Evolutionary conservation across 306 rosid genomes (phyloP).

Genomic region (Ormosia emarginata): DNA sequence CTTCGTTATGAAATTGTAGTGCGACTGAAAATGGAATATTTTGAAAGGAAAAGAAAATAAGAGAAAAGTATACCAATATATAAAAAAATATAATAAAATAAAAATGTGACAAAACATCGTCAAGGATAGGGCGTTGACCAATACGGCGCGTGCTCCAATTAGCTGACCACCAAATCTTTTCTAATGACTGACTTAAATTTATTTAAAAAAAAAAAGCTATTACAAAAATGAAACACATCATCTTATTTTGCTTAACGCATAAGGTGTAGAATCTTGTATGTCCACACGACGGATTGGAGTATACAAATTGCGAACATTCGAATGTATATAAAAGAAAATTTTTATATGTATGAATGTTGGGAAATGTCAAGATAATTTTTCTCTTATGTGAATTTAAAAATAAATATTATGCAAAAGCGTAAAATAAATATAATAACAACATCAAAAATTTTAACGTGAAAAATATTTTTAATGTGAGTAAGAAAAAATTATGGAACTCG

Average conservation of each 20-base stretch:
- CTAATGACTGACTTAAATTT: neutral
- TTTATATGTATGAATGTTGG: no score
- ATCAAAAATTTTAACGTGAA: no score
- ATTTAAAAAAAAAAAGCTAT: no score
- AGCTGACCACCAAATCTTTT: constrained; percentile 3
- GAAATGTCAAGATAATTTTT: no score
- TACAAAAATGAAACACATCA: neutral
- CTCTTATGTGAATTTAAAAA: no score
- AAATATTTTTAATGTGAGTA: no score
- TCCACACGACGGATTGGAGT: neutral
- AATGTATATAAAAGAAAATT: neutral
- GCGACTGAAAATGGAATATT: neutral
- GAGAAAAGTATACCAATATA: neutral
- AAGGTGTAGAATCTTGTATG: neutral
- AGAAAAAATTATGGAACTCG: no score
- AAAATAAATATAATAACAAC: no score
- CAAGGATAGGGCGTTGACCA: neutral
- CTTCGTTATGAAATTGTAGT: neutral
- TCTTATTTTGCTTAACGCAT: constrained; percentile 6
- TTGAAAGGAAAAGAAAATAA: neutral
- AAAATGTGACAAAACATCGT: neutral
- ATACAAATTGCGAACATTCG: neutral
- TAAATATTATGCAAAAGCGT: no score
- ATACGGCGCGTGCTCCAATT: neutral
- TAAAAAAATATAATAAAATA: neutral